Evolutionary conservation across 805 yeast species (phyloP).

Genomic region (Cyberlindnera mycetangii): DNA sequence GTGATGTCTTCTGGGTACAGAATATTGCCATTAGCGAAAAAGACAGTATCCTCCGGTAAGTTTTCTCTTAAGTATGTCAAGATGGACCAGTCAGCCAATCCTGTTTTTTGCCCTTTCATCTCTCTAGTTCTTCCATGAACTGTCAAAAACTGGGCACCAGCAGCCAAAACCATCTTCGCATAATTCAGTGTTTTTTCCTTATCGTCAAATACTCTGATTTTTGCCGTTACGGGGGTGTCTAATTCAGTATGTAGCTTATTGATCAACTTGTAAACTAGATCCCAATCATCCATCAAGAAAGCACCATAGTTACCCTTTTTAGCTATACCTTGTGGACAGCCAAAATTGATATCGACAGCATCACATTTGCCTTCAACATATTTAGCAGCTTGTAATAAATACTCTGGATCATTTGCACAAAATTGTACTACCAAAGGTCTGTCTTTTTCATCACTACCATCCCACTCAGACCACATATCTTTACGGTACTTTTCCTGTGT

Average conservation of each 20-base stretch:
- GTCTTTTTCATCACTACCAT: slow-evolving; percentile 68
- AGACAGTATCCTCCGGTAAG: slow-evolving; percentile 74
- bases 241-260: slow-evolving; percentile 70
- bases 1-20: slow-evolving; percentile 81
- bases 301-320: slow-evolving; percentile 93
- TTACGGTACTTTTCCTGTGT: slow-evolving; percentile 76
- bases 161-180: slow-evolving; percentile 82
- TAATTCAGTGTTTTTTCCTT: slow-evolving; percentile 79
- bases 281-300: slow-evolving; percentile 97
- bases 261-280: slow-evolving; percentile 67
- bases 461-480: slow-evolving; percentile 68
- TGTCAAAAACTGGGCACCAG: slow-evolving; percentile 95
- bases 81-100: slow-evolving; percentile 90
- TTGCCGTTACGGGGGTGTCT: slow-evolving; percentile 89
- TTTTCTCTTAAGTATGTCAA: slow-evolving; percentile 74
- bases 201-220: slow-evolving; percentile 85
- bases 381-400: slow-evolving; percentile 75
- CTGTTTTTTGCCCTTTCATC: slow-evolving; percentile 96
- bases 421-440: slow-evolving; percentile 92
- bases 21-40: slow-evolving; percentile 94
- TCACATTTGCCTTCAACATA: slow-evolving; percentile 81
- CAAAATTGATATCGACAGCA: slow-evolving; percentile 92
- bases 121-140: slow-evolving; percentile 96
- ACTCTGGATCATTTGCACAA: slow-evolving; percentile 94
- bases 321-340: slow-evolving; percentile 99